Evolutionary conservation across 768 basidiomycete genomes (phyloP), one percentile per base, ranked within the genome.

Genomic region (Tulasnella sp.): DNA sequence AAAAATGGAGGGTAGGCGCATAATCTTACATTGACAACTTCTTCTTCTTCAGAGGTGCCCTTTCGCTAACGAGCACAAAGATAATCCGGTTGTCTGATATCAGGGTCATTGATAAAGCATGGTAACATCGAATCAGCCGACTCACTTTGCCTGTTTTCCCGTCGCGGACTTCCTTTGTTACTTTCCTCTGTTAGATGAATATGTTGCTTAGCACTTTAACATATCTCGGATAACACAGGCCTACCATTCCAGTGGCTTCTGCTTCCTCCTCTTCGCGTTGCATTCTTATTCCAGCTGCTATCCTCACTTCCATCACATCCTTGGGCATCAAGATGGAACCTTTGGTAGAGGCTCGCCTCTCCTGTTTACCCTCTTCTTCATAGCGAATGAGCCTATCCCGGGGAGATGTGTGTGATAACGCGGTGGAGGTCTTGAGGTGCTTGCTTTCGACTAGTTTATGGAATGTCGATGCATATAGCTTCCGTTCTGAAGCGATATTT

Each of bases 341-440:
- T 1, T 68, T 56, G 1, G 86, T 78, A 16, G 29, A 34, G 27
- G 33, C 47, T 8, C 22, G n/a, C 7, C 39, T 64, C 80, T 84
- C 4, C 69, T 70, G 62, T 77, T 83, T 64, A 85, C 84, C 58
- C 42, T 90, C 85, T 0, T 69, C 70, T 61, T 87, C 86, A 61
- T 88, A 89, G 55, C 78, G 72, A 41, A 91, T 85, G 19, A 75
- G 74, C 58, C 83, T 83, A 62, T 91, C 88, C 27, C 76, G 71
- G 7, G 85, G 85, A 20, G 87, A 90, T 34, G 79, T 62, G 57
- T 91, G 88, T 0, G 83, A 84, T 16, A 83, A 69, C 29, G 77
- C 60, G 1, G 85, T 87, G 15, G 87, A 82, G 19, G 87, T 79
- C 59, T 82, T 85, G 42, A 92, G 67, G 65, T 88, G 89, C n/a